phyloP scores from a whole-genome alignment of 2,329 filamentous ascomycete genomes.

The Nigrospora oryzae region DNA sequence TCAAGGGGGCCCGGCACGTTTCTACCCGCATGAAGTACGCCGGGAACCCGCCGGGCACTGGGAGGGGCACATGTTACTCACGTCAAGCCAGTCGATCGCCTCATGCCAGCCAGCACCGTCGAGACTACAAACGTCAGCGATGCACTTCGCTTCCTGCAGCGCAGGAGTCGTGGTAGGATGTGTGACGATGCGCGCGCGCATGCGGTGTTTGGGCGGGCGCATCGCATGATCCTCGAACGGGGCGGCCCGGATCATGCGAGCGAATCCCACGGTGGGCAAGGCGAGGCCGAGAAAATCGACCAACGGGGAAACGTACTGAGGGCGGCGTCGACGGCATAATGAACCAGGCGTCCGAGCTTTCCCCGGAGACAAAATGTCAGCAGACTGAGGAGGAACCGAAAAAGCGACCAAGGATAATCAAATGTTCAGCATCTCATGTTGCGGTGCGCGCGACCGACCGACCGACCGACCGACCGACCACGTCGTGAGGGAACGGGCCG shows the following conservation, averaged over 20 bases:
- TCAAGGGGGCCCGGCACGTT: neutral
- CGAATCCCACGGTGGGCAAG: neutral
- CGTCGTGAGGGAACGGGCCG: too few species aligned
- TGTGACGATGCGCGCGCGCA: too few species aligned
- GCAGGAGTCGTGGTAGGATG: too few species aligned
- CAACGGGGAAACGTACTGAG: constrained; percentile 53
- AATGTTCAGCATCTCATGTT: constrained; percentile 29
- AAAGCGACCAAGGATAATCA: constrained; percentile 13
- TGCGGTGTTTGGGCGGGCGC: too few species aligned
- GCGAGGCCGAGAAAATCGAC: too few species aligned
- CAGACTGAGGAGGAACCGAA: constrained; percentile 55
- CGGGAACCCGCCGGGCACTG: too few species aligned
- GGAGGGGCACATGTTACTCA: constrained; percentile 45
- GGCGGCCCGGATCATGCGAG: too few species aligned
- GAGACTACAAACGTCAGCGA: constrained; percentile 54
- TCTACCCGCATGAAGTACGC: too few species aligned
- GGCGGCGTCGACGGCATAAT: constrained; percentile 95
- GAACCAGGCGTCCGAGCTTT: constrained; percentile 86
- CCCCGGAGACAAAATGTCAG: constrained; percentile 60
- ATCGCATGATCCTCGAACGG: too few species aligned
- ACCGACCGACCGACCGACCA: neutral
- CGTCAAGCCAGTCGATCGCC: constrained; percentile 95
- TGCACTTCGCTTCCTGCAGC: constrained; percentile 8
- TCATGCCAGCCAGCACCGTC: constrained; percentile 92
- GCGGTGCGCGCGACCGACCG: neutral